Base-by-base conservation (phyloP, 306 rosid species). In the Alnus glutinosa region DNA sequence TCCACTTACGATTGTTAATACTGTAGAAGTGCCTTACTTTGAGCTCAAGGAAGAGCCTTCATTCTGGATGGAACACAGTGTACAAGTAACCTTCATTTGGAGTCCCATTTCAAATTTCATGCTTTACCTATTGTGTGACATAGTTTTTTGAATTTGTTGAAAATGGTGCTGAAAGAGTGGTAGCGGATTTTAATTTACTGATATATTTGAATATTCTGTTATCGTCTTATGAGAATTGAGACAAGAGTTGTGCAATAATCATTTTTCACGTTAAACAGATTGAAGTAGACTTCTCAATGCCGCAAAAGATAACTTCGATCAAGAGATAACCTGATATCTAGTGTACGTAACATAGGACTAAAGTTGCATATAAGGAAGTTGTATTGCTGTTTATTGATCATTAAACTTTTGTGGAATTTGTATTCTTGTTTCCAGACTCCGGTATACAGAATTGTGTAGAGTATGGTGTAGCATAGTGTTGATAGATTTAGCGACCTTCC, bases 61-160 rank as follows among this genome's bases (percentile, higher is more conserved):
- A 0, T 95, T 95, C 75, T 95, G 99, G 99, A 93, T 95, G 82
- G 96, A 95, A 50, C 99, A 89, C 79, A 95, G 88, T 84, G 98
- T 93, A 85, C 99, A 95, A 97, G 98, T 92, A 64, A 75, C 74
- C 59, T 52, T n/a, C 18, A 77, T 71, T 63, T 62, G 9, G 51
- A 14, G 63, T 55, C 61, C 49, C 63, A 55, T 58, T 63, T 50
- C 39, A n/a, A 42, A 39, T 10, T 52, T 18, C 15, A 59, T 75
- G 36, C 36, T 55, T 52, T 62, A 19, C 62, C 55, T 48, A 55
- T 58, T 19, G 49, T 9, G 69, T 4, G 62, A 54, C 13, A 3
- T 73, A 42, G 14, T 37, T 52, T 36, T 68, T 64, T 73, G 9
- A 57, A 37, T 23, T 39, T 47, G 73, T 13, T 46, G 16, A 14